A percentile compares a stretch with the other conserved stretches of the same genome.
Conservation (phyloP, 2,329 filamentous ascomycete genomes). For the Paecilomyces fulvus region DNA sequence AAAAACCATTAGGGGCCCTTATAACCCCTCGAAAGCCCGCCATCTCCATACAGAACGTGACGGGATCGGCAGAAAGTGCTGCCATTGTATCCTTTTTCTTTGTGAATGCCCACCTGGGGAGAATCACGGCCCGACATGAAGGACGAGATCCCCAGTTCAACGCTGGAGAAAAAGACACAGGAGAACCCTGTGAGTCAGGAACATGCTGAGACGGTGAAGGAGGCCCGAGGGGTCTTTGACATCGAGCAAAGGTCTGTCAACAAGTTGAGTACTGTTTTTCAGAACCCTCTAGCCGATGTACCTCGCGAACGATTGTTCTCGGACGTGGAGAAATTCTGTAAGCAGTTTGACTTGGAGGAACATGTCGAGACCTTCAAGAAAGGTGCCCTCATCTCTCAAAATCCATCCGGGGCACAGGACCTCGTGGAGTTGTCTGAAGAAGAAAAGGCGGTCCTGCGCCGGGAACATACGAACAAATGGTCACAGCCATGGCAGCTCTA, state of each 20-base stretch:
- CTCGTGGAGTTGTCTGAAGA: conserved; percentile 39
- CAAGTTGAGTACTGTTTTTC: conserved; percentile 32
- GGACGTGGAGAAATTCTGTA: conserved; percentile 48
- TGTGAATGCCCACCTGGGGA: neutral
- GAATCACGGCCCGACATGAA: neutral
- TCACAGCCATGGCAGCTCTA: conserved; percentile 42
- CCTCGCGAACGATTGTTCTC: conserved; percentile 44
- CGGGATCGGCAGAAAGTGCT: neutral
- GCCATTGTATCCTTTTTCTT: neutral
- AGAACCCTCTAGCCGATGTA: conserved; percentile 49
- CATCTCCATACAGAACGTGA: neutral
- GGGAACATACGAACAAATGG: conserved; percentile 45
- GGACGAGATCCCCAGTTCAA: neutral
- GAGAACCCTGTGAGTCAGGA: conserved; percentile 3
- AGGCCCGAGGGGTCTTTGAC: conserved; percentile 12
- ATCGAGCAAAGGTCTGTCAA: conserved; percentile 14
- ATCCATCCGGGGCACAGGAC: conserved; percentile 41
- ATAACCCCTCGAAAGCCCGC: neutral
- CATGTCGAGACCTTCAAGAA: conserved; percentile 43
- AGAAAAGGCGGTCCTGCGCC: conserved; percentile 34
- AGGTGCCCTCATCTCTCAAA: conserved; percentile 44
- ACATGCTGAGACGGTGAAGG: conserved; percentile 7
- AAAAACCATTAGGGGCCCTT: neutral
- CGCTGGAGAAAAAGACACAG: neutral
- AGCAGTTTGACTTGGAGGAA: conserved; percentile 40